phyloP scores from a whole-genome alignment of 352 stramenopile species.

The Globisporangium iwayamae region DNA sequence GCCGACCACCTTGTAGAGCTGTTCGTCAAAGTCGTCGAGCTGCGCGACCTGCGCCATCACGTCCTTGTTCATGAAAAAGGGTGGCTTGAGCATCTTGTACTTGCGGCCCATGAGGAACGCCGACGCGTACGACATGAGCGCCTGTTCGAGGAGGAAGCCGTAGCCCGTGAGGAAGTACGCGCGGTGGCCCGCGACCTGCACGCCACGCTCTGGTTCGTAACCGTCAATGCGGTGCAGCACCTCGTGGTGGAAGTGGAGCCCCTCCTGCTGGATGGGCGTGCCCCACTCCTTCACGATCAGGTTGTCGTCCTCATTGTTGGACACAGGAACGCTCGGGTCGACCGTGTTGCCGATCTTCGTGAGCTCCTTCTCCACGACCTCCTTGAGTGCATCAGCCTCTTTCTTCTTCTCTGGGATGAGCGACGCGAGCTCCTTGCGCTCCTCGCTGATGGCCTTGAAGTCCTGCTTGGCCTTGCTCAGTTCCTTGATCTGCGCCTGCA shows the following conservation, averaged over 20 bases:
- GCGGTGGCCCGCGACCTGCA: constrained; percentile 95
- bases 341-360: constrained; percentile 97
- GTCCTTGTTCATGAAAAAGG: constrained; percentile 99
- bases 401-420: constrained; percentile 73
- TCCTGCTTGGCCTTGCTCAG: constrained; percentile 87
- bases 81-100: constrained; percentile 98
- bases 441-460: constrained; percentile 74
- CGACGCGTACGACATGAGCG: constrained; percentile 98
- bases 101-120: constrained; percentile 93
- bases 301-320: constrained; percentile 97
- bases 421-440: constrained; percentile 75
- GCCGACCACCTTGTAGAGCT: constrained; percentile 99
- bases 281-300: constrained; percentile 89
- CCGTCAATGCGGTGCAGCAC: constrained; percentile 98
- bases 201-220: constrained; percentile 97
- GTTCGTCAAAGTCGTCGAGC: constrained; percentile 99
- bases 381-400: constrained; percentile 74
- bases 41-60: constrained; percentile 98
- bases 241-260: constrained; percentile 94
- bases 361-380: constrained; percentile 72
- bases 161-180: constrained; percentile 99
- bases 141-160: constrained; percentile 98
- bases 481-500: constrained; percentile 87
- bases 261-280: constrained; percentile 58
- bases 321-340: constrained; percentile 94